Evolutionary conservation across 2,329 filamentous ascomycete species (phyloP), one percentile per base, ranked within the genome.

Genomic region (Aspergillus terreus): DNA sequence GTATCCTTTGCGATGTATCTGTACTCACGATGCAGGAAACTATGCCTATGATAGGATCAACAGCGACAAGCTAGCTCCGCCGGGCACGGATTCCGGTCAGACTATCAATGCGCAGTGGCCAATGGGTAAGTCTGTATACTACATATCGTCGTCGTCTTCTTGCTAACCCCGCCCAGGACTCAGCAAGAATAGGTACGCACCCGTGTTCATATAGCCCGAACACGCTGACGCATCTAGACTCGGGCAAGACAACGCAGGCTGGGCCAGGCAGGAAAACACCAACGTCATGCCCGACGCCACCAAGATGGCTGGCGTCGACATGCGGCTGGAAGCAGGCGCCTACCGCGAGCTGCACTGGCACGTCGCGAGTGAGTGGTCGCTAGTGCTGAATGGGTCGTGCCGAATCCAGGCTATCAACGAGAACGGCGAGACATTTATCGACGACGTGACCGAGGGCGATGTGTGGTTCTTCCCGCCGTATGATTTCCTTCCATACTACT

Each of bases 401-500:
- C 58, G 71, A 3, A 68, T 73, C 17, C 15, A 70, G 67, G 67
- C 67, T 23, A 57, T 71, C 2, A 67, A 71, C 10, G 65, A 68
- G 35, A 85, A 92, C 55, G 88, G 88, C 9, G 83, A 87, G 54
- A 88, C 83, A 56, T 91, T 90, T 66, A 81, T 91, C 54, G 88
- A 90, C 58, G 88, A 92, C 63, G 71, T 92, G 19, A 80, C 83
- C 63, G 85, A 87, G 63, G 88, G 88, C 4, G 88, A 92, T 62
- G 69, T 92, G 6, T 92, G 87, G 87, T 92, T 89, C 63, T 92
- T 92, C 71, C 88, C 88, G 19, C 83, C 84, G 68, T 71, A 46
- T 4, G 46, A 23, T 2, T 10, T 27, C 10, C 2, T 15, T 1
- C 25, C 4, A 4, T 33, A 32, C 32, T 49, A 25, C 41, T 30